Base-by-base conservation (phyloP, 805 yeast species). In the Zygosaccharomyces bisporus region DNA sequence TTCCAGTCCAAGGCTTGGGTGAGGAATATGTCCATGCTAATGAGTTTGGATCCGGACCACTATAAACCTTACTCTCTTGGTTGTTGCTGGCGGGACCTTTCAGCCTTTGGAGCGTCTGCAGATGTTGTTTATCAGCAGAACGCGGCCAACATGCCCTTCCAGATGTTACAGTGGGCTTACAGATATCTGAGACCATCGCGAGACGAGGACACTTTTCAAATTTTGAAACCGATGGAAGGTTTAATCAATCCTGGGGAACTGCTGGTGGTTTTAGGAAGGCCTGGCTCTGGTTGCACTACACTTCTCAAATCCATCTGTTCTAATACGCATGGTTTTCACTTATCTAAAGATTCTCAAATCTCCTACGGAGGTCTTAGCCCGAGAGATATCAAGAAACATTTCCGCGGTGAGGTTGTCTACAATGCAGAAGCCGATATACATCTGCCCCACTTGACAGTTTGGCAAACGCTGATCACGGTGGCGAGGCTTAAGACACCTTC, bases 281-380 rank as follows among this genome's bases (percentile, higher is more conserved):
- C 88, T 1, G 88, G 88, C 56, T 78, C 87, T n/a, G 88, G 89
- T 51, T 82, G 88, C 61, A 75, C 86, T 2, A 81, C 88, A 0
- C 66, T 81, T 39, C 67, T 82, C 54, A 81, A 81, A 54, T 74
- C 84, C 4, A 69, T 81, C 31, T 68, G 82, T 30, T 60, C 80
- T 13, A 76, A 79, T 43, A 77, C 84, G 5, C 75, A 77, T 56
- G 86, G 86, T 48, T 79, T 77, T 59, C 58, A 73, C 24, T 54
- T 81, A 24, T 77, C 70, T 30, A 46, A 61, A 32, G 73, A 71
- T 24, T 71, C 84, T 1, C 50, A 52, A 5, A 68, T 80, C 24
- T 64, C 74, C 8, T 81, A 76, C 60, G 77, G 74, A 54, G 85
- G 86, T 8, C 58, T 81, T n/a, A 51, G 75, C 2, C 76, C 74